Evolutionary conservation across 441 rosid genomes (phyloP).

Genomic region (Populus trichocarpa): DNA sequence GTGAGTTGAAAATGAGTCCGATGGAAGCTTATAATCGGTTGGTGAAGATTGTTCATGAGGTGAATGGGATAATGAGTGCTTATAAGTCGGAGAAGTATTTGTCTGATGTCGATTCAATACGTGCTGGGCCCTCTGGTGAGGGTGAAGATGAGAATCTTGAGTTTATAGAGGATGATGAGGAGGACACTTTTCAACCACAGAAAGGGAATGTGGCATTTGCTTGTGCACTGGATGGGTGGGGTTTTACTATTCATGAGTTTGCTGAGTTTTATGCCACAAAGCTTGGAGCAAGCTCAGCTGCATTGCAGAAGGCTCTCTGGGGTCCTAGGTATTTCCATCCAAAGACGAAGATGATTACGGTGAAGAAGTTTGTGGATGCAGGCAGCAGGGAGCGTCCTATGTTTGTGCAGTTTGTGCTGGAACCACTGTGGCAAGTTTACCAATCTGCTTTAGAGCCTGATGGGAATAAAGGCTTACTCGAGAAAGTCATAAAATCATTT

Average conservation of each 20-base stretch:
- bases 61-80: constrained; percentile 76
- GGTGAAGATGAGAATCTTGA: constrained; percentile 56
- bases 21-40: constrained; percentile 79
- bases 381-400: constrained; percentile 69
- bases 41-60: constrained; percentile 90
- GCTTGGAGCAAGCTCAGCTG: constrained; percentile 66
- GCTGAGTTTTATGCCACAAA: constrained; percentile 78
- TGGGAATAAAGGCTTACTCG: constrained; percentile 58
- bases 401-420: constrained; percentile 96
- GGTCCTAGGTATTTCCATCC: constrained; percentile 77
- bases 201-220: constrained; percentile 89
- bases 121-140: constrained; percentile 52
- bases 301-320: constrained; percentile 78
- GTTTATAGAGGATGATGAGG: constrained; percentile 84
- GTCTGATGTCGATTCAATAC: constrained; percentile 88
- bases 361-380: constrained; percentile 61
- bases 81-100: constrained; percentile 88
- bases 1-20: constrained; percentile 78
- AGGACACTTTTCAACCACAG: constrained; percentile 93
- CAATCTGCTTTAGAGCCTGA: constrained; percentile 66
- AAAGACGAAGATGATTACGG: constrained; percentile 78
- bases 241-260: constrained; percentile 69
- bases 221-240: constrained; percentile 96
- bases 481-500: constrained; percentile 68
- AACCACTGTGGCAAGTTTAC: constrained; percentile 89